Conservation (phyloP, 345 rosid genomes). For the Citrus maxima region DNA sequence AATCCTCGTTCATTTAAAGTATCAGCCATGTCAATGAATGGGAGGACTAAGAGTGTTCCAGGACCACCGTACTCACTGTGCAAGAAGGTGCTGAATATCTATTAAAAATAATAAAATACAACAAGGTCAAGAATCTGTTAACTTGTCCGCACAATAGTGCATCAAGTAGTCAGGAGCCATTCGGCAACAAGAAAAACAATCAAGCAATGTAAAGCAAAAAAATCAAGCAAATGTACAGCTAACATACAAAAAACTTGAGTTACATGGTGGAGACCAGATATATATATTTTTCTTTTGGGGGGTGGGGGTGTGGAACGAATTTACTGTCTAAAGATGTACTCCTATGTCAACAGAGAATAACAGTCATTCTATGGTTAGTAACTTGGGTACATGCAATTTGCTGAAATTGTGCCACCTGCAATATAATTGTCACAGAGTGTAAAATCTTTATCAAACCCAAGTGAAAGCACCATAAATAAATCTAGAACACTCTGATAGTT, state of each 20-base stretch:
- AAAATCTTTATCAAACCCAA: background rate
- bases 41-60: conserved; percentile 80
- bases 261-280: background rate
- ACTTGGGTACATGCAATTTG: background rate
- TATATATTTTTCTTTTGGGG: too few relatives aligned
- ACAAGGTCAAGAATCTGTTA: background rate
- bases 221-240: background rate
- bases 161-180: background rate
- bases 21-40: conserved; percentile 97
- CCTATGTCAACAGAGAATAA: background rate
- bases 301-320: background rate
- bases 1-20: conserved; percentile 64
- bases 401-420: background rate
- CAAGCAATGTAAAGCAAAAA: background rate
- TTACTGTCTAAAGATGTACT: background rate
- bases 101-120: conserved; percentile 22
- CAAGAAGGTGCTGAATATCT: conserved; percentile 77
- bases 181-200: background rate
- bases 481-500: background rate
- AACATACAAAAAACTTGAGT: background rate
- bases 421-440: background rate
- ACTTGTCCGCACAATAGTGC: background rate
- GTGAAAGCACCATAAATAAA: background rate
- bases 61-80: conserved; percentile 89
- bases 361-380: background rate